Conservation (phyloP, 192 early-diverging fungal species). For the Rhizoclosmatium sp. region DNA sequence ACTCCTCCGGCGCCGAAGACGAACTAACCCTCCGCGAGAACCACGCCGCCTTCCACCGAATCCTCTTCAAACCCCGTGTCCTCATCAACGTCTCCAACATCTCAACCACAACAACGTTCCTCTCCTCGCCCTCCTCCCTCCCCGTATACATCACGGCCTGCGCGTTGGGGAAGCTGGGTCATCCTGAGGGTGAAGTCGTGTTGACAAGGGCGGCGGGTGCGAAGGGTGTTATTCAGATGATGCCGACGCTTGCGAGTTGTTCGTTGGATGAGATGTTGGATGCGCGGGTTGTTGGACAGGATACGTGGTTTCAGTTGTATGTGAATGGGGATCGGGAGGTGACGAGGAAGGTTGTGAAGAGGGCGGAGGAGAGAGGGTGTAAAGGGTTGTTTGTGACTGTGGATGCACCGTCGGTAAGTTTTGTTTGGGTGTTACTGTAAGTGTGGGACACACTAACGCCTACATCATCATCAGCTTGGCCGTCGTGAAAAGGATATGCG, state of each 20-base stretch:
- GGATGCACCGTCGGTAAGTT: conserved; percentile 68
- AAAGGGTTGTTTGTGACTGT: conserved; percentile 80
- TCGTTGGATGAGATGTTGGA: conserved; percentile 62
- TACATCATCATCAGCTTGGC: conserved; percentile 51
- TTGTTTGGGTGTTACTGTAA: conserved; percentile 29
- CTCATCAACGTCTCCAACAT: conserved; percentile 58
- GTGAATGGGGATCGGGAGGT: conserved; percentile 59
- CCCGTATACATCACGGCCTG: conserved; percentile 68
- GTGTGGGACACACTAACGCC: neutral
- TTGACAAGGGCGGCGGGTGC: conserved; percentile 64
- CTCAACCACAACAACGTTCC: conserved; percentile 48
- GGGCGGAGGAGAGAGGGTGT: conserved; percentile 52
- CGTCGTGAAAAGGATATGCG: conserved; percentile 85
- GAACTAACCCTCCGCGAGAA: conserved; percentile 85
- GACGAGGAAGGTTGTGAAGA: conserved; percentile 43
- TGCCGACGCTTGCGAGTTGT: conserved; percentile 79
- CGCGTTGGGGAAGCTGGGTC: conserved; percentile 69
- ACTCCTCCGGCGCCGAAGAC: conserved; percentile 81
- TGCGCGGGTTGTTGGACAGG: conserved; percentile 46
- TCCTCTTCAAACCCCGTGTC: conserved; percentile 68
- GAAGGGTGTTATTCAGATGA: conserved; percentile 75
- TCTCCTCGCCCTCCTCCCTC: conserved; percentile 41
- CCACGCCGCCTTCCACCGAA: conserved; percentile 75
- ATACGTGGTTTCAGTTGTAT: conserved; percentile 66
- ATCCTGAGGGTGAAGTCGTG: conserved; percentile 77